These are phyloP conservation scores for Podosphaera leucotricha DNA, from an alignment of 2,329 filamentous ascomycete genomes.

Conservation along the genomic window DNA sequence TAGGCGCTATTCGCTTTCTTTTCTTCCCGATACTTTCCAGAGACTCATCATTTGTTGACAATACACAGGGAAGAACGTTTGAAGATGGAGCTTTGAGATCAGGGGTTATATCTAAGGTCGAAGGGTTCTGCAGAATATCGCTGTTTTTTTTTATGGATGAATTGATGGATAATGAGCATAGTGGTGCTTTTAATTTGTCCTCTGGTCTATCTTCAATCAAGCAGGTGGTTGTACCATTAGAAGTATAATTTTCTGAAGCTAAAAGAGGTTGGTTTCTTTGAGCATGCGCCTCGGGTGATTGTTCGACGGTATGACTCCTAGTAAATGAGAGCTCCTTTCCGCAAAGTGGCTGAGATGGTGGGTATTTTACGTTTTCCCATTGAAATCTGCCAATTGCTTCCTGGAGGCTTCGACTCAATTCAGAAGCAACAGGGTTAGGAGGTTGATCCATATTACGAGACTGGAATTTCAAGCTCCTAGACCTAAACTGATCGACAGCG, in stretches of 20 bases:
- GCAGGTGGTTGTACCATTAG: neutral
- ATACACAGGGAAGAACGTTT: neutral
- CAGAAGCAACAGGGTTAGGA: neutral
- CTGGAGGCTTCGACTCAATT: neutral
- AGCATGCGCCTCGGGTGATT: neutral
- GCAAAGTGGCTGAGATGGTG: neutral
- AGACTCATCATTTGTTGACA: neutral
- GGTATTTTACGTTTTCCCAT: neutral
- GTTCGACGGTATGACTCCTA: neutral
- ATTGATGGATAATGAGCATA: too few relatives aligned
- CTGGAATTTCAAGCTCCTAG: slow-evolving; percentile 26
- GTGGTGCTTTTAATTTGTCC: neutral
- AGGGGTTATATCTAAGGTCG: neutral
- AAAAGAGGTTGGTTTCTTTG: neutral
- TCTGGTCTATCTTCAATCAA: neutral
- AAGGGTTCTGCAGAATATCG: too few relatives aligned
- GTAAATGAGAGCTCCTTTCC: neutral
- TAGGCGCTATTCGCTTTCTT: slow-evolving; percentile 15
- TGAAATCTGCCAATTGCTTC: neutral
- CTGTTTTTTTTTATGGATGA: too few relatives aligned
- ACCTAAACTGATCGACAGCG: slow-evolving; percentile 32
- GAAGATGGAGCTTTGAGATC: neutral
- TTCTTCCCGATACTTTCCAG: slow-evolving; percentile 9
- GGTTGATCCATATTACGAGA: neutral
- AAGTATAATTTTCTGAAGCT: neutral